Evolutionary conservation across 2,329 filamentous ascomycete genomes (phyloP).

Genomic region (Aspergillus sp.): DNA sequence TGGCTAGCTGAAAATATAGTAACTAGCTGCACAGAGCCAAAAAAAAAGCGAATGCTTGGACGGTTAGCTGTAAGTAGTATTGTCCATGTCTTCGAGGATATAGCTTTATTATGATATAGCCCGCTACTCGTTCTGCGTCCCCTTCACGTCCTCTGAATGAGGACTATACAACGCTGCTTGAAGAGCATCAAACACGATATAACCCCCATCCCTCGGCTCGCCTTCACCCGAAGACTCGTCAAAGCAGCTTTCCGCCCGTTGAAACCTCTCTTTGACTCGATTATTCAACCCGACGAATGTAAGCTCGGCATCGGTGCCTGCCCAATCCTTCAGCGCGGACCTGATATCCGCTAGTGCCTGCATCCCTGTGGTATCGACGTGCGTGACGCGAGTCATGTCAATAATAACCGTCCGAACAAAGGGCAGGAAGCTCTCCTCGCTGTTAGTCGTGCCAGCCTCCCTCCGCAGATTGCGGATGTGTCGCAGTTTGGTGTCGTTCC

Average conservation of each 20-base stretch:
- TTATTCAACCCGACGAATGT: background rate
- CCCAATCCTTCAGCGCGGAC: conserved; percentile 85
- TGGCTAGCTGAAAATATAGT: no score
- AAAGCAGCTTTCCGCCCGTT: background rate
- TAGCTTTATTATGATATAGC: no score
- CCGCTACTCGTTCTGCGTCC: no score
- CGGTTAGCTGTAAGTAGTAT: no score
- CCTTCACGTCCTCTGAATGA: no score
- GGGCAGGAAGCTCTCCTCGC: conserved; percentile 50
- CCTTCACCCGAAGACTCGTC: background rate
- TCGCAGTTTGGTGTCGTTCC: conserved; percentile 65
- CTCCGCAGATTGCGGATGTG: conserved; percentile 64
- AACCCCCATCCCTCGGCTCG: background rate
- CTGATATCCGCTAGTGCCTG: conserved; percentile 91
- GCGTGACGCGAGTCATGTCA: conserved; percentile 89
- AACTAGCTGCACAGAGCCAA: no score
- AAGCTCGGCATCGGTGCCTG: conserved; percentile 55
- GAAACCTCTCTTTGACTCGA: background rate
- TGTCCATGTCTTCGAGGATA: no score
- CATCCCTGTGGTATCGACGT: conserved; percentile 86
- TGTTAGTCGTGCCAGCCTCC: conserved; percentile 49
- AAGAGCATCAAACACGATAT: background rate
- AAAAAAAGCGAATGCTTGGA: no score
- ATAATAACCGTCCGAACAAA: conserved; percentile 82
- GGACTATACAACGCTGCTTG: background rate